Evolutionary conservation across 1,284 basidiomycete genomes (phyloP), one percentile per base, ranked within the genome.

Genomic region (Lentinula novae-zelandiae): DNA sequence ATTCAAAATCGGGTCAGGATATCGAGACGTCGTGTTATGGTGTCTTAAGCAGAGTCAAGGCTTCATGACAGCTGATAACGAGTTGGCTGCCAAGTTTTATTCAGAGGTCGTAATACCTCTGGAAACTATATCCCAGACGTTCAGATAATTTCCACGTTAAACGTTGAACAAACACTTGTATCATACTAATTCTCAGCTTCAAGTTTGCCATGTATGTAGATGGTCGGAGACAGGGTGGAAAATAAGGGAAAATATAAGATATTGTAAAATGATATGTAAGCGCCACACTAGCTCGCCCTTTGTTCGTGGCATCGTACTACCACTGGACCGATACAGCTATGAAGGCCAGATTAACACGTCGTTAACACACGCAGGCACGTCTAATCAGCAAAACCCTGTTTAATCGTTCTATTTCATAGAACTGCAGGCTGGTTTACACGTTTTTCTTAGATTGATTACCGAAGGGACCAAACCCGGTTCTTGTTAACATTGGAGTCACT

Each of bases 41-140:
- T 58, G 61, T 58, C 48, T 62, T 42, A 40, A 31, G 51, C 57
- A 53, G 33, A 51, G 33, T 15, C 17, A 22, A 12, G 17, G 12
- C 10, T 27, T 12, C 38, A 39, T 39, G 31, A 34, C 33, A 15
- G 33, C 33, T 12, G 61, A 62, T 34, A 48, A 55, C 10, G 56
- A 58, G 33, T 12, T 62, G 17, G 56, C 52, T 22, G 60, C 39
- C 10, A 57, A 62, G 31, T 62, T 62, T 39, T 58, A 62, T 50
- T 34, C 39, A 22, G 59, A 62, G 46, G 61, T 62, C 5, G 57
- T 62, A 8, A 38, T 62, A 40, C 57, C 61, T n/a, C 27, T 58
- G 38, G 61, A 62, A 49, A 49, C 27, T 17, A 51, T 51, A 36
- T 33, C 50, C 31, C 10, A 34, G 20, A 33, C 27, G 50, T 33